These are phyloP conservation scores for Fusarium solani-melongenae DNA, from an alignment of 2,329 filamentous ascomycete species.

Conservation along the genomic window DNA sequence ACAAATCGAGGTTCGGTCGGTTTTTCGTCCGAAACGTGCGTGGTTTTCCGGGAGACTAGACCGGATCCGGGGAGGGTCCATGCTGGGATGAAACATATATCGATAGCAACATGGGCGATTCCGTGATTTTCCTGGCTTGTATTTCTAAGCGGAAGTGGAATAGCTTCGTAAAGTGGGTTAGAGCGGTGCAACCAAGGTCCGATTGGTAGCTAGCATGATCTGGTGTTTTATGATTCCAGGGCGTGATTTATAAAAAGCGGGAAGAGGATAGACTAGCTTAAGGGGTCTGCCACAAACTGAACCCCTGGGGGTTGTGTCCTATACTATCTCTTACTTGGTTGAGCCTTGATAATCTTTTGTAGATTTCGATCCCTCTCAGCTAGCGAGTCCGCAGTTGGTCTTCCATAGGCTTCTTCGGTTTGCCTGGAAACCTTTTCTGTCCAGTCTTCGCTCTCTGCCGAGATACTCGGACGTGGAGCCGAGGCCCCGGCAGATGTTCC, in stretches of 20 bases:
- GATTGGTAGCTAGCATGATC: neutral
- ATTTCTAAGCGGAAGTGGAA: neutral
- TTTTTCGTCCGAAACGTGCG: neutral
- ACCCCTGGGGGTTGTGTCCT: neutral
- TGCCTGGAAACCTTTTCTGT: constrained; percentile 17
- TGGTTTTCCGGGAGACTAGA: neutral
- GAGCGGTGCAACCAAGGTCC: neutral
- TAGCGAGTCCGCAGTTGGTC: constrained; percentile 8
- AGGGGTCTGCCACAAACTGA: neutral
- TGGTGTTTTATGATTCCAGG: neutral
- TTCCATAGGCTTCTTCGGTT: constrained; percentile 22
- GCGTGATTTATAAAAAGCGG: neutral
- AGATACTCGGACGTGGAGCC: neutral
- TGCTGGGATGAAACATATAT: neutral
- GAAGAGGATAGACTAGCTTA: neutral
- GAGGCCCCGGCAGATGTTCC: neutral
- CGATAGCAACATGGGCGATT: neutral
- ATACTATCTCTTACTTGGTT: constrained; percentile 5
- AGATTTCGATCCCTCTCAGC: constrained; percentile 23
- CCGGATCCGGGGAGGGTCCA: neutral
- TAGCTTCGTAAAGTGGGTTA: neutral
- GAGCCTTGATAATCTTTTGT: constrained; percentile 23
- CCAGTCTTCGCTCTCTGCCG: constrained; percentile 4
- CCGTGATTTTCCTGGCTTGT: neutral
- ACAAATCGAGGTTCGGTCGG: neutral